A percentile compares a stretch with the other conserved stretches of the same genome.
Evolutionary conservation across 1,284 basidiomycete genomes (phyloP).

Genomic region (Ceratobasidium theobromae): DNA sequence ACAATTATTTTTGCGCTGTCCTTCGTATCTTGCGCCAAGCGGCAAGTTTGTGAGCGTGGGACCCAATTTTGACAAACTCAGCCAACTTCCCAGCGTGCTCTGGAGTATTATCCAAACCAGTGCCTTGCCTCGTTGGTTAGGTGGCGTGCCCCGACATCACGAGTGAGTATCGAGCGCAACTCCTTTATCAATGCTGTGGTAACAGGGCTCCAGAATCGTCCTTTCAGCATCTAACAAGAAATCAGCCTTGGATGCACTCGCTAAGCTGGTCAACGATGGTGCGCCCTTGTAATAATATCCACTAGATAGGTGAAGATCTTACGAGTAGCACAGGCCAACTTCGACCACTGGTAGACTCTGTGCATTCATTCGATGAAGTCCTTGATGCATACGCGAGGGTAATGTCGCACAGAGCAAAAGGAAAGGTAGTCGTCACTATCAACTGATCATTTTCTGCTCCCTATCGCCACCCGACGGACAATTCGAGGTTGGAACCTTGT

Average conservation of each 20-base stretch:
- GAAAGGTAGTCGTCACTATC: conserved; percentile 55
- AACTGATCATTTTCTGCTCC: neutral
- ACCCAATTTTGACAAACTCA: conserved; percentile 37
- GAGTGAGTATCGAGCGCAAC: too few relatives aligned
- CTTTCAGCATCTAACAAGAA: conserved; percentile 42
- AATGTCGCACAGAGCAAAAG: conserved; percentile 57
- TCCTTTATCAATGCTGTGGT: too few relatives aligned
- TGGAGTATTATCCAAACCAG: conserved; percentile 8
- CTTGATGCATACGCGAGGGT: conserved; percentile 61
- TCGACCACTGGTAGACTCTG: conserved; percentile 62
- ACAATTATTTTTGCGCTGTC: conserved; percentile 39
- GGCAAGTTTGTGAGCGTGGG: conserved; percentile 43
- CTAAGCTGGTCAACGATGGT: conserved; percentile 51
- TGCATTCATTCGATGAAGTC: conserved; percentile 58
- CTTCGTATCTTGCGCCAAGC: conserved; percentile 41
- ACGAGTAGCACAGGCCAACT: conserved; percentile 49
- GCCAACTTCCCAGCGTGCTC: conserved; percentile 31
- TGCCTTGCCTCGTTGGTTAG: conserved; percentile 35
- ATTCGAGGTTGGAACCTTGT: neutral
- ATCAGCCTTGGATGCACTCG: conserved; percentile 45
- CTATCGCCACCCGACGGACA: neutral
- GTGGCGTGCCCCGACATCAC: conserved; percentile 32
- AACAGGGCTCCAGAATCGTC: conserved; percentile 40
- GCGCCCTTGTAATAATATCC: conserved; percentile 32
- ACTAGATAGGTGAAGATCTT: conserved; percentile 33